Evolutionary conservation across 495 filamentous ascomycete genomes (phyloP).

Genomic region (Talaromyces adpressus): DNA sequence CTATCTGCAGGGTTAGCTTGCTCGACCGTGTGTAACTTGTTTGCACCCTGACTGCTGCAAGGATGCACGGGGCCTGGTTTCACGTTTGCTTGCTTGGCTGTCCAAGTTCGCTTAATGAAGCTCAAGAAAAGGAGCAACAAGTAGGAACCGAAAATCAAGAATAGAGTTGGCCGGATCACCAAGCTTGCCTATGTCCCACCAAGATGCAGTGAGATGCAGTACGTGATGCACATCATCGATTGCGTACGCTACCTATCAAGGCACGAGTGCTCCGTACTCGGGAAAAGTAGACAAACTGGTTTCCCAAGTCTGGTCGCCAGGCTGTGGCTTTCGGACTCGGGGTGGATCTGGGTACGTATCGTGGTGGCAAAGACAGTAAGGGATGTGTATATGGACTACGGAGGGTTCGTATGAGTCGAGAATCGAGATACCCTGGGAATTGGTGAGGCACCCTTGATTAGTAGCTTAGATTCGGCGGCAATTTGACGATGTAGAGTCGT

Average conservation of each 20-base stretch:
- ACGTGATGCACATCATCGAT: not conserved
- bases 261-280: not conserved
- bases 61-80: constrained; percentile 2
- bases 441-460: not conserved
- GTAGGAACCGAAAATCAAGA: not conserved
- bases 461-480: not conserved
- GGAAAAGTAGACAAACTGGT: not conserved
- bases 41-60: not conserved
- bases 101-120: not conserved
- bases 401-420: not conserved
- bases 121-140: not conserved
- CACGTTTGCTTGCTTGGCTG: constrained; percentile 1
- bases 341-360: not conserved
- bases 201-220: not conserved
- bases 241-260: not conserved
- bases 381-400: not conserved
- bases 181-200: not conserved
- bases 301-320: not conserved
- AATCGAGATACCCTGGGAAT: not conserved
- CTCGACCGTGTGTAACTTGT: not conserved
- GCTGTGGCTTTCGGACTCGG: not conserved
- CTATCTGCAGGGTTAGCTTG: not conserved
- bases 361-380: not conserved
- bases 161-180: not conserved
- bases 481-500: not conserved